Base-by-base conservation (phyloP, 1,139 yeast species). In the Lodderomyces margitis region DNA sequence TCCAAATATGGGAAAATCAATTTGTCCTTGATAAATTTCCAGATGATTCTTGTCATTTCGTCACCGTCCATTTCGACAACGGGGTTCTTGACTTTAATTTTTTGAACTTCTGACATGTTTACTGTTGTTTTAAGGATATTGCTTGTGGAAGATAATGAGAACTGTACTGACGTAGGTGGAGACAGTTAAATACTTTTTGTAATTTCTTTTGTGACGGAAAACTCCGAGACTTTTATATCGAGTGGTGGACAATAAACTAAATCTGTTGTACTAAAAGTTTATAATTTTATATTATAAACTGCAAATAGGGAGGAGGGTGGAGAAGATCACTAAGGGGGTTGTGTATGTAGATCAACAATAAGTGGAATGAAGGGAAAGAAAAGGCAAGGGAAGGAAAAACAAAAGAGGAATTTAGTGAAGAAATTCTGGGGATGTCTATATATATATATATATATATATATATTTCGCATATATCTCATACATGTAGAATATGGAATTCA, bases 31-130 rank as follows among this genome's bases (percentile, higher is more conserved):
- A 88, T 88, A 59, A 80, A 74, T 55, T 85, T 76, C 96, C 96
- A 88, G 68, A 88, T 88, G 60, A 88, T 87, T 62, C 95, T 78
- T 59, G 95, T 88, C 92, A 81, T 87, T 68, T 91, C 98, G 64
- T 91, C 98, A 55, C 98, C 98, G 58, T 91, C 98, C 78, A 91
- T 77, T 63, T 91, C 98, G 52, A 91, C 98, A 54, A 91, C 74
- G 58, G 98, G 98, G 58, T 79, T 84, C 64, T 80, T 78, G 46
- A 91, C 97, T 56, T 80, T 76, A 66, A 91, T 83, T 63, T 89
- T 91, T 32, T 40, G 28, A 28, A 41, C 28, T 40, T 41, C 40
- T 23, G 41, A 34, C 51, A 47, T 48, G 36, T 21, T 37, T 34
- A 10, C n/a, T 16, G 19, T 12, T 21, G 10, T 23, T 21, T 15